Evolutionary conservation across 441 rosid species (phyloP), one percentile per base, ranked within the genome.

Genomic region (Gossypium davidsonii): DNA sequence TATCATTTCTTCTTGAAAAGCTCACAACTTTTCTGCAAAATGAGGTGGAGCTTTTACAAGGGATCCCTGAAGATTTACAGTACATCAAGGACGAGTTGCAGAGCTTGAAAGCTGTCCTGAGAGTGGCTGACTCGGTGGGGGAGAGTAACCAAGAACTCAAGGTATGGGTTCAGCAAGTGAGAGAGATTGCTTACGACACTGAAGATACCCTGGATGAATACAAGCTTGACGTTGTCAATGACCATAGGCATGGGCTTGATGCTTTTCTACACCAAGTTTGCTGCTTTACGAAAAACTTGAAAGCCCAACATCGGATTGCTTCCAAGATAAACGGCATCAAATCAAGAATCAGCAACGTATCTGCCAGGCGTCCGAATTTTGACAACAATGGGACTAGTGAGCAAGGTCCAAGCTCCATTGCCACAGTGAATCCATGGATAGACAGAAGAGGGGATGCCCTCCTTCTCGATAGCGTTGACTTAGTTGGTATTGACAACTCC

Each of bases 121-220:
- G 81, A 69, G 61, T 58, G 28, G 86, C 82, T 44, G 88, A 85
- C 49, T 14, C 79, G 9, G 66, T 74, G 9, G 80, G 73, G 26
- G 88, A 79, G 26, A 76, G 28, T n/a, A 80, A 82, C 12, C 80
- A 82, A 20, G 82, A 82, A 15, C 78, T 80, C 62, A 83, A 73
- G 60, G 78, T 83, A n/a, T 86, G 83, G 85, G 76, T 85, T 10
- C 80, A 74, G 81, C 83, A 88, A 71, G 59, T 86, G 4, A 77
- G 88, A 62, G 81, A 86, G 3, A 61, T 74, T 0, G 87, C 83
- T 25, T 60, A 78, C 7, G 86, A 85, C 31, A 64, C 73, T 5
- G 90, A 88, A 73, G 92, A 84, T 42, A 77, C 73, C 67, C 77
- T 88, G 12, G 92, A 85, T 51, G 85, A 85, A 52, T 86, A 79